Evolutionary conservation across 192 early-diverging fungal species (phyloP), one percentile per base, ranked within the genome.

Genomic region (Backusella liffmaniae): DNA sequence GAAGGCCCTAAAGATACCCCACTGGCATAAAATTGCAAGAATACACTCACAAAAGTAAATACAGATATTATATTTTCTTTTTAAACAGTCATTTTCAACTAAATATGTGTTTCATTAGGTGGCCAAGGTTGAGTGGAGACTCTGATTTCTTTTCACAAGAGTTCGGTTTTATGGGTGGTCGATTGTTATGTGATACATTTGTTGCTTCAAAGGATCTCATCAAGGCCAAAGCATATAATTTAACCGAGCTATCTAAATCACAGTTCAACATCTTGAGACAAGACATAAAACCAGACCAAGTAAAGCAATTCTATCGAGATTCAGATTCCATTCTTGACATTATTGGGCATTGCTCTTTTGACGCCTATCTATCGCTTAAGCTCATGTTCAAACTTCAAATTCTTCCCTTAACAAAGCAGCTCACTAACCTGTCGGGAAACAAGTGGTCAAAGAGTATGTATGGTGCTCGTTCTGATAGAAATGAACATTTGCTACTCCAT

Each of bases 161-260:
- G 82, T 84, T 92, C 36, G 86, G 87, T 73, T 84, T 96, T 32
- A 89, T 94, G 53, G 86, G 90, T 53, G 98, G 98, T 9, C 86
- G 98, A 73, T 79, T 99, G 0, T 82, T 99, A 32, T 97, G 96
- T 77, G 98, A 99, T 80, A 99, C 97, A 0, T 99, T 96, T 77
- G 73, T 95, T 73, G 89, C 91, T 10, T 90, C 95, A 68, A 95
- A 96, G 81, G 96, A 98, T 56, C 82, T 94, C 51, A 86, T 98
- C 26, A 85, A 89, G 26, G 91, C 95, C 37, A 97, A 96, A 77
- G 90, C 89, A 26, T 98, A 96, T 83, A 85, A 87, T n/a, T 82
- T 99, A 66, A 92, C 91, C 0, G 85, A 92, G 36, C 86, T 99
- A 29, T 90, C 94, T 1, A 71, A 81, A 4, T 88, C 90, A 34